Evolutionary conservation across 2,329 filamentous ascomycete species (phyloP).

Genomic region (Byssochlamys sp.): DNA sequence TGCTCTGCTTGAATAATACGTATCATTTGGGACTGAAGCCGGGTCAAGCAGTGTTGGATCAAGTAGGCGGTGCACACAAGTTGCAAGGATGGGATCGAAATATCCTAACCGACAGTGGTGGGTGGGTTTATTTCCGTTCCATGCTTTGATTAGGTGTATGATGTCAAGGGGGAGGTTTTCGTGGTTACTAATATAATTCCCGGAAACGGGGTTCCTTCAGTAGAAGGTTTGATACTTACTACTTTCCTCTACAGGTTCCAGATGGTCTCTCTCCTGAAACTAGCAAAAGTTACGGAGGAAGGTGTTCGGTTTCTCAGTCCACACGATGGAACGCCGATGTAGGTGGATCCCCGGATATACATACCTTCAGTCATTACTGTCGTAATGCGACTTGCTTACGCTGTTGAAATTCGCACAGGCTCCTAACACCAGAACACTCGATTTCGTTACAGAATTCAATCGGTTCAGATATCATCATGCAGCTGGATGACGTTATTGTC

Average conservation of each 20-base stretch:
- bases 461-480: constrained; percentile 98
- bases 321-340: constrained; percentile 89
- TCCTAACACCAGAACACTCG: constrained; percentile 93
- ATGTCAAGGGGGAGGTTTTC: background rate
- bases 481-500: constrained; percentile 93
- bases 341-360: constrained; percentile 11
- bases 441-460: constrained; percentile 94
- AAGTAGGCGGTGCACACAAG: constrained; percentile 84
- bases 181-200: background rate
- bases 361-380: background rate
- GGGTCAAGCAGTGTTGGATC: constrained; percentile 77
- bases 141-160: background rate
- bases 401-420: constrained; percentile 32
- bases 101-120: constrained; percentile 64
- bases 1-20: constrained; percentile 92
- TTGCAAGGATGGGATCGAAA: constrained; percentile 93
- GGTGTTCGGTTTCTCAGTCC: constrained; percentile 93
- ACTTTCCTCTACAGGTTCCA: constrained; percentile 60
- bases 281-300: constrained; percentile 89
- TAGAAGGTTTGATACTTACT: constrained; percentile 15
- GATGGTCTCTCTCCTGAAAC: constrained; percentile 91
- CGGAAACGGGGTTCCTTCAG: background rate
- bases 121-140: constrained; percentile 24
- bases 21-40: constrained; percentile 94
- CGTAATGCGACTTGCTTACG: background rate